Percentiles rank a stretch among this genome's conserved stretches.
Conservation (phyloP, 2,329 filamentous ascomycete genomes). For the Eutypa lata region DNA sequence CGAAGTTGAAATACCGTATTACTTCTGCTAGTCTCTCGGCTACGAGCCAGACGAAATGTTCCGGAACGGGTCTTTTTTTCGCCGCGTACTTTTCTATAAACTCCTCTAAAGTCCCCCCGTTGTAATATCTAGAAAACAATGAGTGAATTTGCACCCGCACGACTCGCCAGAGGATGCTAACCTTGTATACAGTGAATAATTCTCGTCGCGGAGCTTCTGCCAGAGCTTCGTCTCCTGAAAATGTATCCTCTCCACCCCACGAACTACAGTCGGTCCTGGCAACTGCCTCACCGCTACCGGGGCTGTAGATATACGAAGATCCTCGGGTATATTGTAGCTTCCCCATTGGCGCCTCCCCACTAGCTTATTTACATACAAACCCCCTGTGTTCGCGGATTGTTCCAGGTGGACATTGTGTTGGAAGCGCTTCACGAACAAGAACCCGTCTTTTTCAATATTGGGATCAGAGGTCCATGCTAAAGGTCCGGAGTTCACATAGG, state of each 20-base stretch:
- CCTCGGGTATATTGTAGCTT: background rate
- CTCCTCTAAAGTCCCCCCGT: background rate
- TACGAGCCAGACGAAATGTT: slow-evolving; percentile 1
- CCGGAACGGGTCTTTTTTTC: background rate
- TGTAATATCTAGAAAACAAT: background rate
- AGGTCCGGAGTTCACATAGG: background rate
- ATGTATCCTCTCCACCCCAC: background rate
- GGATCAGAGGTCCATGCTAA: background rate
- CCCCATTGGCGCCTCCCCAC: background rate
- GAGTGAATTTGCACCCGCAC: background rate
- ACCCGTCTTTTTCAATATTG: background rate
- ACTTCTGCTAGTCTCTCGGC: background rate
- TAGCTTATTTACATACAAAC: background rate
- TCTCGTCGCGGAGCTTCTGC: background rate
- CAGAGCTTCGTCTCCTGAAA: background rate
- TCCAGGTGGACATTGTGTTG: background rate
- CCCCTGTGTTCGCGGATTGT: background rate
- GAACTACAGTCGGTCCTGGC: background rate
- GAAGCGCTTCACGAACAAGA: background rate
- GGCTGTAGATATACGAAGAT: background rate
- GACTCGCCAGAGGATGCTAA: background rate
- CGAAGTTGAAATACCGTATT: background rate
- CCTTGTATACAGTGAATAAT: background rate
- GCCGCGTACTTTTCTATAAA: background rate
- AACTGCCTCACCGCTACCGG: background rate